A percentile compares a stretch with the other conserved stretches of the same genome.
phyloP scores from a whole-genome alignment of 83 land plant species.

The Larix sibirica region DNA sequence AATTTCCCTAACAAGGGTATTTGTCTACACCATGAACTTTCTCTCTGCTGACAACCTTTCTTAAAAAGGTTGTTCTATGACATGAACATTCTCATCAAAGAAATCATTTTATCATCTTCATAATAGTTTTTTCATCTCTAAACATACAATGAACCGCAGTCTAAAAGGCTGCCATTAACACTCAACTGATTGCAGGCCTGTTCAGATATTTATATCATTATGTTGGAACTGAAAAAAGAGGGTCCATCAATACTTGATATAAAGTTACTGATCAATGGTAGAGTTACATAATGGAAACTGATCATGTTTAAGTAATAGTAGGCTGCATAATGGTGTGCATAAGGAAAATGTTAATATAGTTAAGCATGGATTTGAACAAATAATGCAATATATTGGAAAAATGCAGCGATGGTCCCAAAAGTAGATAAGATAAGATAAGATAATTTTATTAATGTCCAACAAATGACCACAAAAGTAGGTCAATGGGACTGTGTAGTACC shows the following conservation, averaged over 20 bases:
- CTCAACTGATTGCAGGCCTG: not conserved
- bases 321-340: not conserved
- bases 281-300: not conserved
- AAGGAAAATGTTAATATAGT: not conserved
- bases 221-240: not conserved
- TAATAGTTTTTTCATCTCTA: not conserved
- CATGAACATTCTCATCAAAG: too few relatives aligned
- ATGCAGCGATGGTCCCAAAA: not conserved
- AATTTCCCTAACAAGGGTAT: too few relatives aligned
- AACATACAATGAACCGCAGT: not conserved
- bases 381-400: not conserved
- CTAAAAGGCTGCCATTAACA: not conserved
- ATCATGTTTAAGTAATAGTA: not conserved
- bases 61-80: too few relatives aligned
- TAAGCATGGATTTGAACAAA: not conserved
- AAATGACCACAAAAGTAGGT: too few relatives aligned
- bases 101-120: too few relatives aligned
- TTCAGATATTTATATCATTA: not conserved
- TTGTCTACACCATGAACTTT: too few relatives aligned
- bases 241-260: not conserved
- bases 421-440: not conserved
- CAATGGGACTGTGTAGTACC: too few relatives aligned
- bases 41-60: too few relatives aligned
- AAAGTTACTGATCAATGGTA: not conserved
- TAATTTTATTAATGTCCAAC: too few relatives aligned